Evolutionary conservation across 768 basidiomycete genomes (phyloP).

Genomic region (Pisolithus sp.): DNA sequence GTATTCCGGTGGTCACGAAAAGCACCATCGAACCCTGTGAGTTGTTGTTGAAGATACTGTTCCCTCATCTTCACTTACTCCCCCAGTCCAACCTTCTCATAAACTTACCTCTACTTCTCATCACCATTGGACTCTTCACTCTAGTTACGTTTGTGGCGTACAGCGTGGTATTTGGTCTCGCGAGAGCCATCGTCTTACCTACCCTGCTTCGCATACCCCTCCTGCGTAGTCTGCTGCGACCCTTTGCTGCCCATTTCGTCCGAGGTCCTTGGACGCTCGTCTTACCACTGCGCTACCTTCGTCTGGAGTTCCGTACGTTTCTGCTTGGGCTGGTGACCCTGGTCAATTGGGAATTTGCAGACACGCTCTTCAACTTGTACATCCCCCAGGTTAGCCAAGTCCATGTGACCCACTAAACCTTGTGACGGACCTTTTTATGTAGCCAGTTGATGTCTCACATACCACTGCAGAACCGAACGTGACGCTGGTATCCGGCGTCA

Average conservation of each 20-base stretch:
- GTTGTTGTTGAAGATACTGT: not conserved
- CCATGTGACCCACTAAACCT: not conserved
- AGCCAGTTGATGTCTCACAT: conserved; percentile 45
- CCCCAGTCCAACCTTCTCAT: conserved; percentile 15
- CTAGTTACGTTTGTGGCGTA: conserved; percentile 34
- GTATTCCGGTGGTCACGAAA: conserved; percentile 37
- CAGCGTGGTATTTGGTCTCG: conserved; percentile 38
- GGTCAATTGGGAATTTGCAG: conserved; percentile 58
- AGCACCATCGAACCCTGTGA: conserved; percentile 12
- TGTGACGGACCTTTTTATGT: conserved; percentile 1
- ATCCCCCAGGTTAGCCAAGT: conserved; percentile 45
- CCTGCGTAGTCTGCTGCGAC: conserved; percentile 43
- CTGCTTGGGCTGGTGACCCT: conserved; percentile 46
- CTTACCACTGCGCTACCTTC: conserved; percentile 41
- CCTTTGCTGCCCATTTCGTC: conserved; percentile 60
- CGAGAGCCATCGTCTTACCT: conserved; percentile 45
- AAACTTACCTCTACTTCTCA: conserved; percentile 18
- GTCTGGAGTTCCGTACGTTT: conserved; percentile 43
- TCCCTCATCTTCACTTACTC: not conserved
- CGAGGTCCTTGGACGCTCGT: conserved; percentile 48
- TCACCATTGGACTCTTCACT: conserved; percentile 38
- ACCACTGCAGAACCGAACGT: conserved; percentile 46
- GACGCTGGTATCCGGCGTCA: conserved; percentile 58
- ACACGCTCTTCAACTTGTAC: conserved; percentile 52
- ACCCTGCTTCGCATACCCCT: conserved; percentile 50